Evolutionary conservation across 2,329 filamentous ascomycete genomes (phyloP), one percentile per base, ranked within the genome.

Genomic region (Gnomoniopsis sp.): DNA sequence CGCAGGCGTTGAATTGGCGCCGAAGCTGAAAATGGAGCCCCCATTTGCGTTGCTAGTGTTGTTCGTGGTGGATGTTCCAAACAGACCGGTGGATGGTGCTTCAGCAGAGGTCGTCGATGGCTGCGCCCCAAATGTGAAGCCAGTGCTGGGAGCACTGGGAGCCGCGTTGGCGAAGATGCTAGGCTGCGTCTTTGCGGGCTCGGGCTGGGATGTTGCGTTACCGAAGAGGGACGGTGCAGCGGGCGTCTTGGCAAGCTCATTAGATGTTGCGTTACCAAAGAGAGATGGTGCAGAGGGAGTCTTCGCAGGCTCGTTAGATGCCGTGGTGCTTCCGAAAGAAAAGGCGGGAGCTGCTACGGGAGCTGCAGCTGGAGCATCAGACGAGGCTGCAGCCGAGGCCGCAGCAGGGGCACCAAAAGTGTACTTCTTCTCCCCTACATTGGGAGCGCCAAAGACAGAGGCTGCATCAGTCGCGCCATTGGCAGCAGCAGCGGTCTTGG

Each of bases 21-120:
- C 71, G 43, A 74, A 74, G 34, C 53, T 50, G 33, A 62, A 56
- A 10, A 36, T 8, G 4, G 57, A 34, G 38, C 46, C 21, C n/a
- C 33, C 53, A 26, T 51, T 47, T 52, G 57, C 49, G 62, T 63
- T 26, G 60, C 64, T 55, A 38, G 52, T 30, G 55, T 54, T 36
- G 49, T 21, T 26, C 59, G 65, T 54, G 41, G 51, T 26, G 55
- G 52, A 30, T 44, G 59, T 26, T 54, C 66, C 64, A 33, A 68
- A 63, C 26, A 57, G 23, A 44, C 22, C 47, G 48, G 17, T 49
- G 19, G 44, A 6, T 21, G 53, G 46, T 30, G 44, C 30, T 23
- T 49, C 17, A 22, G 33, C 22, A 1, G 53, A 23, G 8, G 51
- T 34, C 3, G 51, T 23, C 11, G 51, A 46, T 7, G 49, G 19